These are phyloP conservation scores for Zangia roseola DNA, from an alignment of 768 basidiomycete genomes.

Conservation along the genomic window DNA sequence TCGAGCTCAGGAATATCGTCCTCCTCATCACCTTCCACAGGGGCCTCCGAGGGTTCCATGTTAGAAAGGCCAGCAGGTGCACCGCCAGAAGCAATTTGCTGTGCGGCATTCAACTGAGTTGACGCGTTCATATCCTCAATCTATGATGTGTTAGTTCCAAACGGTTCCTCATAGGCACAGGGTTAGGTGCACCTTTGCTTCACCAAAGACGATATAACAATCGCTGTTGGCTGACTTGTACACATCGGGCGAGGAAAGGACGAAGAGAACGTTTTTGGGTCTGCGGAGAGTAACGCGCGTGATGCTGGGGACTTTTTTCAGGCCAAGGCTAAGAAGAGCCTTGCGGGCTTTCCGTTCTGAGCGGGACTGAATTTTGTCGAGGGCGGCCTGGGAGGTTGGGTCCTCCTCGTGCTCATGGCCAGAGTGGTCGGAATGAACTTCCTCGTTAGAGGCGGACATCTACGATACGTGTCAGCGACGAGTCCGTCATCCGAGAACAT, in stretches of 20 bases:
- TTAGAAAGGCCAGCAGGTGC: conserved; percentile 41
- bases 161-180: conserved; percentile 1
- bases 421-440: conserved; percentile 78
- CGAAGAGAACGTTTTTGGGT: conserved; percentile 95
- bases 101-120: conserved; percentile 73
- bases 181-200: conserved; percentile 68
- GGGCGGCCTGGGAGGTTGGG: conserved; percentile 77
- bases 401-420: conserved; percentile 77
- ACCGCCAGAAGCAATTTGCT: conserved; percentile 64
- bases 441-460: conserved; percentile 82
- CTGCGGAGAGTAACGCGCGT: conserved; percentile 93
- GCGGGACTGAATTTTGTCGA: conserved; percentile 92
- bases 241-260: conserved; percentile 91
- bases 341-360: conserved; percentile 96
- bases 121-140: conserved; percentile 87
- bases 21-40: conserved; percentile 56
- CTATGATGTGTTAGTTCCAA: conserved; percentile 34
- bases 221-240: conserved; percentile 98
- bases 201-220: conserved; percentile 98
- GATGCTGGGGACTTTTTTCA: conserved; percentile 91
- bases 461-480: conserved; percentile 28
- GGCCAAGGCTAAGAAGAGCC: conserved; percentile 84
- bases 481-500: conserved; percentile 28
- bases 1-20: conserved; percentile 86
- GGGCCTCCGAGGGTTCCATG: conserved; percentile 51